Evolutionary conservation across 164 flowering plant species (phyloP).

Genomic region (Kingdonia uniflora): DNA sequence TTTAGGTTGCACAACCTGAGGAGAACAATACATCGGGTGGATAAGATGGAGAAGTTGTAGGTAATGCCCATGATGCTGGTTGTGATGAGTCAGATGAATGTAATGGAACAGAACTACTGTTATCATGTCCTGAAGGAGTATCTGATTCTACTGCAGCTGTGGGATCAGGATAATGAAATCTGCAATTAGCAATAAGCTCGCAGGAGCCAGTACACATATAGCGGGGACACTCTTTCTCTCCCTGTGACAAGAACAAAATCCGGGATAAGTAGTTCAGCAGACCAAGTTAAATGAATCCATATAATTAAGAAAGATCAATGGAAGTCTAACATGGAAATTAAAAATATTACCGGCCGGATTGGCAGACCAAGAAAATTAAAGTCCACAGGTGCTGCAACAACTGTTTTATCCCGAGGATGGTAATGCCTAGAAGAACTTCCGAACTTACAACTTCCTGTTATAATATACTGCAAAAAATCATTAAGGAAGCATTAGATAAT

Average conservation of each 20-base stretch:
- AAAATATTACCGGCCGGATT: constrained; percentile 58
- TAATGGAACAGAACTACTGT: constrained; percentile 38
- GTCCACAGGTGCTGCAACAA: constrained; percentile 28
- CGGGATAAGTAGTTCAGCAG: neutral
- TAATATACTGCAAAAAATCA: constrained; percentile 59
- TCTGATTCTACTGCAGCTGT: constrained; percentile 38
- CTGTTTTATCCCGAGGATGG: constrained; percentile 41
- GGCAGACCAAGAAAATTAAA: constrained; percentile 83
- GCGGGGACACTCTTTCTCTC: constrained; percentile 79
- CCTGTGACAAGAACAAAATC: constrained; percentile 30
- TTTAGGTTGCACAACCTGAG: constrained; percentile 34
- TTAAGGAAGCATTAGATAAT: constrained; percentile 2
- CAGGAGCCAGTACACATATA: constrained; percentile 95
- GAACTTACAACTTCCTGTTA: constrained; percentile 70
- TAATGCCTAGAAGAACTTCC: constrained; percentile 68
- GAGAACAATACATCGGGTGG: constrained; percentile 43
- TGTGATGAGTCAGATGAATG: constrained; percentile 27
- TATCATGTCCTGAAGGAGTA: constrained; percentile 34
- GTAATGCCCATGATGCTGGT: constrained; percentile 51
- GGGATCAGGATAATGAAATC: constrained; percentile 94
- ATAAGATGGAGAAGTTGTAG: constrained; percentile 28
- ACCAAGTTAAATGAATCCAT: neutral
- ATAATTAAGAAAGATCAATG: neutral
- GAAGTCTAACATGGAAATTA: neutral
- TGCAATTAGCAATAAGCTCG: constrained; percentile 74